A percentile compares a stretch with the other conserved stretches of the same genome.
Evolutionary conservation across 129 eudicot genomes (phyloP).

Genomic region (Solidago caesia): DNA sequence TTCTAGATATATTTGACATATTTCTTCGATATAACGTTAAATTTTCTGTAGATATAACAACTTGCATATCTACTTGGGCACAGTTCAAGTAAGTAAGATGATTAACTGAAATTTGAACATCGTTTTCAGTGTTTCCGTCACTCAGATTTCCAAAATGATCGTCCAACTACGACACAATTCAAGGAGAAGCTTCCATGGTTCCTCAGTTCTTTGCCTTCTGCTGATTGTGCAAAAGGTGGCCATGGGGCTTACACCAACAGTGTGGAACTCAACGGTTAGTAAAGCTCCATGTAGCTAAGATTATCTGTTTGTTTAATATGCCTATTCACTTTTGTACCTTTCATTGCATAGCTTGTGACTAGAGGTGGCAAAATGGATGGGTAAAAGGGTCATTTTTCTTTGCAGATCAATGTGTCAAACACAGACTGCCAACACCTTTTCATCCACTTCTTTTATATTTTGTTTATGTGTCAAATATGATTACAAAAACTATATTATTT

Average conservation of each 20-base stretch:
- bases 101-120: constrained; percentile 29
- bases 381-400: neutral
- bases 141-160: constrained; percentile 78
- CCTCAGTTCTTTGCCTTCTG: constrained; percentile 80
- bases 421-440: neutral
- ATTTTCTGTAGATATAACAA: constrained; percentile 8
- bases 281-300: neutral
- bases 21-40: neutral
- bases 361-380: neutral
- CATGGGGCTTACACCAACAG: constrained; percentile 89
- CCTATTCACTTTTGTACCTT: neutral
- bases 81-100: neutral
- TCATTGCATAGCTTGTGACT: neutral
- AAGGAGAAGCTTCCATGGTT: constrained; percentile 97
- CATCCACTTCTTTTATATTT: neutral
- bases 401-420: neutral
- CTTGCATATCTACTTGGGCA: constrained; percentile 17
- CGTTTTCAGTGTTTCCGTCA: constrained; percentile 87
- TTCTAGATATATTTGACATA: neutral
- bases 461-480: neutral
- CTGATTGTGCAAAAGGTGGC: constrained; percentile 99
- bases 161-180: constrained; percentile 85
- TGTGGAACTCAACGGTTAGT: constrained; percentile 75
- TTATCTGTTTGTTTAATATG: neutral
- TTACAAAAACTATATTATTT: neutral